Evolutionary conservation across 148 eudicot genomes (phyloP), one percentile per base, ranked within the genome.

Genomic region (Gaultheria prostrata): DNA sequence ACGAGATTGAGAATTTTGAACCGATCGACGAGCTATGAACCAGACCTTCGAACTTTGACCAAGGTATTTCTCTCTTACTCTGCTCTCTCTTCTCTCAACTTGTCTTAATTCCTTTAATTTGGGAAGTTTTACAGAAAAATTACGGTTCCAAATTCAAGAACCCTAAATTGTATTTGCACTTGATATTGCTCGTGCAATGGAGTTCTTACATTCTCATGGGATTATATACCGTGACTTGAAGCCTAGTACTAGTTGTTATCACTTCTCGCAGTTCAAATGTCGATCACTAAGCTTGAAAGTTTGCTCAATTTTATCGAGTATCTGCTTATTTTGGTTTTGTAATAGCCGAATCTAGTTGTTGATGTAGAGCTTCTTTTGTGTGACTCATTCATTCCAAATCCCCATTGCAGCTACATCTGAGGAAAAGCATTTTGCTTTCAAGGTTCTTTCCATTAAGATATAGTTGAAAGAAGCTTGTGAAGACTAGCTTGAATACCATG

Each of bases 181-280:
- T 50, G 95, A 93, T 82, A 93, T 93, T 86, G 92, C 93, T 88
- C 94, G 92, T 86, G 95, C 93, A 33, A 90, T 93, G 92, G 95
- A 91, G 75, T 93, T 93, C 82, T 82, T 93, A 54, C 95, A 93
- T 83, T 86, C 93, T n/a, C 94, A 91, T 84, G 95, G 94, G 43
- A 93, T 93, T 49, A 93, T 93, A 65, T 93, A 93, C 39, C 93
- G 95, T 71, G 93, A 93, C 89, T 80, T 93, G 46, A 93, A 93
- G 80, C 95, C 95, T 65, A 92, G 95, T 93, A 89, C 26, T 54
- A 43, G 12, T 46, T 80, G 5, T 56, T 17, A 39, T 70, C 59
- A 24, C 21, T 75, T 78, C 15, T 84, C 32, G 21, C 70, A 53
- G 10, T 56, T 32, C 6, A 54, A 56, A 15, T 39, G 61, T 46